These are phyloP conservation scores for Trichosporon asahii DNA, from an alignment of 1,284 basidiomycete genomes.

Conservation along the genomic window DNA sequence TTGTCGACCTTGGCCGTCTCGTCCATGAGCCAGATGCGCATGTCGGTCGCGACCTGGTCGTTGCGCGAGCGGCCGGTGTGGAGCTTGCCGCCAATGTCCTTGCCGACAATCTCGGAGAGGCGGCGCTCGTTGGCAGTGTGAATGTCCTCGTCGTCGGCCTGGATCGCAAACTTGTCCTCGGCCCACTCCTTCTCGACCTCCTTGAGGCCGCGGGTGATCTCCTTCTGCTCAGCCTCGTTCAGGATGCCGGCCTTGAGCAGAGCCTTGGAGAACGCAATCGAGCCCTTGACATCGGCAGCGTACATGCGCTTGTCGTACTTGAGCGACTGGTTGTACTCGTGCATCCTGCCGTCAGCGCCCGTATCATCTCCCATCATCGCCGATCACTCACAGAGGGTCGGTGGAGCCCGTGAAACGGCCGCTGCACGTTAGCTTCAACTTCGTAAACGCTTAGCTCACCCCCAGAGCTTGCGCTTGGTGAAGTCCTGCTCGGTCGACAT, in stretches of 20 bases:
- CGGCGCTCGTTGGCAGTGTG: slow-evolving; percentile 99
- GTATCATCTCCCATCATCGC: neutral
- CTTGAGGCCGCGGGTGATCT: slow-evolving; percentile 74
- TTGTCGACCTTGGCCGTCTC: slow-evolving; percentile 68
- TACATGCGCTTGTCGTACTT: slow-evolving; percentile 94
- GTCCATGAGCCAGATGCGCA: slow-evolving; percentile 90
- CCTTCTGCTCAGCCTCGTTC: slow-evolving; percentile 66
- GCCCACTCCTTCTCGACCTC: slow-evolving; percentile 83
- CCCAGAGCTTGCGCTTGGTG: slow-evolving; percentile 52
- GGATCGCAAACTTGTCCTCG: slow-evolving; percentile 67
- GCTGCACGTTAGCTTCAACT: slow-evolving; percentile 21
- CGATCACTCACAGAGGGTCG: slow-evolving; percentile 68
- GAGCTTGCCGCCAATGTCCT: slow-evolving; percentile 77
- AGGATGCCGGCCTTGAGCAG: slow-evolving; percentile 75
- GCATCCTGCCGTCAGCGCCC: slow-evolving; percentile 63
- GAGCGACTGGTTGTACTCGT: slow-evolving; percentile 91
- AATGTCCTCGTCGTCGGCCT: slow-evolving; percentile 92
- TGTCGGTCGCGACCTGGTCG: slow-evolving; percentile 97
- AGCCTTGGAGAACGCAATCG: slow-evolving; percentile 91
- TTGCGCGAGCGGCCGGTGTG: slow-evolving; percentile 96
- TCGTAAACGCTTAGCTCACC: slow-evolving; percentile 33
- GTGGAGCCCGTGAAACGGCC: slow-evolving; percentile 28
- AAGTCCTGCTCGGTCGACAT: slow-evolving; percentile 42
- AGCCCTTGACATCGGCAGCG: slow-evolving; percentile 84
- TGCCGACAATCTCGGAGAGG: slow-evolving; percentile 86